Evolutionary conservation across 164 flowering plant genomes (phyloP).

Genomic region (Tinospora cordifolia): DNA sequence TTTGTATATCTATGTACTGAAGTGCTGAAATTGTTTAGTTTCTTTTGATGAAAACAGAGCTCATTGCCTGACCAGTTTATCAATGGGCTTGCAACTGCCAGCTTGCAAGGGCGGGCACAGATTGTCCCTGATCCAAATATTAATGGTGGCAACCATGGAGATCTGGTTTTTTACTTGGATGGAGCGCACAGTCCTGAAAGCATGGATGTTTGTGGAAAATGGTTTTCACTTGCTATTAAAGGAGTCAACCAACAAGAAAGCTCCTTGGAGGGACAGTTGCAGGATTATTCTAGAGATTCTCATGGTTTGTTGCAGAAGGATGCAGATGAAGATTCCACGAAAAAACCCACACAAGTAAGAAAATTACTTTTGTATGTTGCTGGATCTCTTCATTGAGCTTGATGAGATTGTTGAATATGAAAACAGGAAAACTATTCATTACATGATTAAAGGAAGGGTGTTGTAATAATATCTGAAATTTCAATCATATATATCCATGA

Average conservation of each 20-base stretch:
- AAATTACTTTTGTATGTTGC: neutral
- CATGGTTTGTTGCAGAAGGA: conserved; percentile 18
- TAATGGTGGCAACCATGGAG: conserved; percentile 36
- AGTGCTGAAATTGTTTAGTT: conserved; percentile 7
- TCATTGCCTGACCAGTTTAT: conserved; percentile 72
- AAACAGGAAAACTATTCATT: neutral
- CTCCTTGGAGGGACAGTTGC: conserved; percentile 14
- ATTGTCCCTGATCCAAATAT: conserved; percentile 50
- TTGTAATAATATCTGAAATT: neutral
- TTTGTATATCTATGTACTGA: neutral
- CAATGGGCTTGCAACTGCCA: conserved; percentile 66
- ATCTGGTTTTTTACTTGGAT: conserved; percentile 79
- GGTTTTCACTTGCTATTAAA: conserved; percentile 67
- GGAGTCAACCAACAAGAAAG: conserved; percentile 33
- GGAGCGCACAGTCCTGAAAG: conserved; percentile 99
- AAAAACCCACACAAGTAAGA: conserved; percentile 45
- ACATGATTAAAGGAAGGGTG: neutral
- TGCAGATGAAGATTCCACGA: conserved; percentile 20
- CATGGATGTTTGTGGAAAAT: conserved; percentile 84
- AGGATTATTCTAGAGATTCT: conserved; percentile 23
- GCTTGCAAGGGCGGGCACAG: conserved; percentile 87
- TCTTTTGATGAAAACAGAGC: conserved; percentile 32
- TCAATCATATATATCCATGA: neutral
- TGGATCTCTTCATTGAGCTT: neutral
- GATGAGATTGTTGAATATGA: neutral